Percentiles rank a stretch among this genome's conserved stretches.
Evolutionary conservation across 176 grass and related monocot genomes (phyloP).

Genomic region (Luzula sylvatica): DNA sequence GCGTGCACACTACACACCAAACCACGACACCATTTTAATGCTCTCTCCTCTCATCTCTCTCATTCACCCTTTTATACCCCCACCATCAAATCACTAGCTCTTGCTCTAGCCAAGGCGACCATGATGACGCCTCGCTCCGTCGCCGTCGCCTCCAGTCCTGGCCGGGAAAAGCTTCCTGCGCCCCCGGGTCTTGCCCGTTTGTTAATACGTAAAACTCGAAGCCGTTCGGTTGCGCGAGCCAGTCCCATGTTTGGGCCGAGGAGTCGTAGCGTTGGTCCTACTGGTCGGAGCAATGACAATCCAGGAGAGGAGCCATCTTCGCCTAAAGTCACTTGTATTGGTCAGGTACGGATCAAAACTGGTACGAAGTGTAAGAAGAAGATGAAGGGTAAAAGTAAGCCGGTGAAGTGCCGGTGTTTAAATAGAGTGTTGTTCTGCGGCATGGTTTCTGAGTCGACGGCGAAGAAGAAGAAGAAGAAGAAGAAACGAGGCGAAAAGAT

Average conservation of each 20-base stretch:
- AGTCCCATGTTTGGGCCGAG: constrained; percentile 14
- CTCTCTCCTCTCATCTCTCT: neutral
- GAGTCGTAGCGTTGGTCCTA: constrained; percentile 14
- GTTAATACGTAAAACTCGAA: constrained; percentile 7
- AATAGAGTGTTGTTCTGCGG: constrained; percentile 51
- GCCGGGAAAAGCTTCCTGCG: constrained; percentile 16
- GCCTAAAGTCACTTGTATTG: constrained; percentile 30
- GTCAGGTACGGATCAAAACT: constrained; percentile 73
- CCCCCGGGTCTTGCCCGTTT: constrained; percentile 8
- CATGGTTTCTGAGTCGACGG: constrained; percentile 24
- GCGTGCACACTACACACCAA: constrained; percentile 16
- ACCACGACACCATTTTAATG: constrained; percentile 7
- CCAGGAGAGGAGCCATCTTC: constrained; percentile 23
- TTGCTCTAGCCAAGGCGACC: neutral
- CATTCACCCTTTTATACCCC: neutral
- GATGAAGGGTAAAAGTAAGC: neutral
- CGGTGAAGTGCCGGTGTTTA: constrained; percentile 55
- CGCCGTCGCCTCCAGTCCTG: constrained; percentile 11
- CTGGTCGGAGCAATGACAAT: neutral
- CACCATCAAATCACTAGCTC: neutral
- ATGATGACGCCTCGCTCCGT: constrained; percentile 21
- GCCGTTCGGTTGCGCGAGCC: constrained; percentile 1
- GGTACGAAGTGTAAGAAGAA: constrained; percentile 34
- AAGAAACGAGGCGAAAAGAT: constrained; percentile 19
- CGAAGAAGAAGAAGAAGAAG: constrained; percentile 5